These are phyloP conservation scores for Candida ponderosae DNA, from an alignment of 805 yeast genomes.

Conservation along the genomic window DNA sequence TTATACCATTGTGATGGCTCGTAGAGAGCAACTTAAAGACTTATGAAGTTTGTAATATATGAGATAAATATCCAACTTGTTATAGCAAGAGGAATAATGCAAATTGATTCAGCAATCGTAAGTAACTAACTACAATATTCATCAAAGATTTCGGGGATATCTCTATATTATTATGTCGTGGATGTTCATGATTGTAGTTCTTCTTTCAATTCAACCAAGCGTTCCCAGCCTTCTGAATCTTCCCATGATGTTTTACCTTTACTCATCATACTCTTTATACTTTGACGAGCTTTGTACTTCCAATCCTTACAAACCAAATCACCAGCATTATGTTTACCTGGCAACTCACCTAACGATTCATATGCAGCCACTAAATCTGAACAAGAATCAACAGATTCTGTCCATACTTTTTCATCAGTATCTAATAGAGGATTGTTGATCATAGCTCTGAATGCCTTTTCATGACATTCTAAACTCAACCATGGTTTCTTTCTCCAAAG, in stretches of 20 bases:
- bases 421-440: conserved; percentile 58
- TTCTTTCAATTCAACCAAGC: conserved; percentile 34
- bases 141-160: no score
- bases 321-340: conserved; percentile 73
- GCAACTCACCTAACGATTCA: conserved; percentile 76
- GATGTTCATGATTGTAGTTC: neutral
- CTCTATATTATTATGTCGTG: no score
- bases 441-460: conserved; percentile 75
- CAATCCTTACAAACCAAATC: conserved; percentile 88
- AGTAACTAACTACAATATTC: no score
- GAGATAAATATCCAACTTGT: no score
- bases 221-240: conserved; percentile 69
- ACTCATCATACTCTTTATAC: conserved; percentile 67
- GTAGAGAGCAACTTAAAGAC: no score
- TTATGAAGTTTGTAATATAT: no score
- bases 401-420: conserved; percentile 58
- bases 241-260: conserved; percentile 79
- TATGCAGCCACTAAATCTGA: conserved; percentile 78
- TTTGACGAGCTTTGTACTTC: conserved; percentile 74
- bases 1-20: no score
- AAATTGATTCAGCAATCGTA: no score
- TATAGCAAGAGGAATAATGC: no score
- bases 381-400: conserved; percentile 72
- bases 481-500: conserved; percentile 84
- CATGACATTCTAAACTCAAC: conserved; percentile 79